Evolutionary conservation across 352 stramenopile species (phyloP).

Genomic region (Thraustochytrium sp.): DNA sequence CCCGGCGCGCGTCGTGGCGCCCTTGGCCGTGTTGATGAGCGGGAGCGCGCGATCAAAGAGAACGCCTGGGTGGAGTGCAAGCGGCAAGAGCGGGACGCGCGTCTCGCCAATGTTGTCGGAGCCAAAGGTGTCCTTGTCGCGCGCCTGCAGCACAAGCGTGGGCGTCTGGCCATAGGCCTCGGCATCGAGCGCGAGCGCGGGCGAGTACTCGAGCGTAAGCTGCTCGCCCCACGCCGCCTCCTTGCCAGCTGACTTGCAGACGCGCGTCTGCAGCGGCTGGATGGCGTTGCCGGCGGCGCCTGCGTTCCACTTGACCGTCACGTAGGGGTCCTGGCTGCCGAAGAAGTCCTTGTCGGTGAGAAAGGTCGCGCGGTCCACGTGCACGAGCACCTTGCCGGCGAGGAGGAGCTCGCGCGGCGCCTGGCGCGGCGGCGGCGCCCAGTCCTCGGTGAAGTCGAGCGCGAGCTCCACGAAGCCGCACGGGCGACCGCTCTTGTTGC

Average conservation of each 20-base stretch:
- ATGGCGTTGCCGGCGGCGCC: background rate
- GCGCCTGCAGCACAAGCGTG: background rate
- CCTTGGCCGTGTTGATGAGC: background rate
- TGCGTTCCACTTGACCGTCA: background rate
- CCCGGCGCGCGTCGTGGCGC: background rate
- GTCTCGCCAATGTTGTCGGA: slow-evolving; percentile 24
- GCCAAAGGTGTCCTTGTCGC: background rate
- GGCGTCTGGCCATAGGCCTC: background rate
- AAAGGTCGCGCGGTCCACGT: background rate
- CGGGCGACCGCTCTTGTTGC: background rate
- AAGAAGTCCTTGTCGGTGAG: slow-evolving; percentile 3
- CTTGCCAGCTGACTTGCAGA: background rate
- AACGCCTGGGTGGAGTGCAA: background rate
- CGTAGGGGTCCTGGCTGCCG: slow-evolving; percentile 11
- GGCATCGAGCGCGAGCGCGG: slow-evolving; percentile 12
- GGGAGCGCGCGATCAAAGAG: background rate
- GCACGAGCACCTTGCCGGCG: background rate
- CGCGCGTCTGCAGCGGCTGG: background rate
- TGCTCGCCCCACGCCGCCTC: background rate
- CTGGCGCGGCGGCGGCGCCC: background rate
- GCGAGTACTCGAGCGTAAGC: background rate
- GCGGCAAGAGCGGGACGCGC: background rate
- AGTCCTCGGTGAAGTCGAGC: slow-evolving; percentile 11
- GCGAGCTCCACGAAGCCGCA: background rate
- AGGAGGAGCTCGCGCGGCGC: background rate